Percentiles rank a stretch among this genome's conserved stretches.
phyloP scores from a whole-genome alignment of 257 asterid species.

The Solanum habrochaites region DNA sequence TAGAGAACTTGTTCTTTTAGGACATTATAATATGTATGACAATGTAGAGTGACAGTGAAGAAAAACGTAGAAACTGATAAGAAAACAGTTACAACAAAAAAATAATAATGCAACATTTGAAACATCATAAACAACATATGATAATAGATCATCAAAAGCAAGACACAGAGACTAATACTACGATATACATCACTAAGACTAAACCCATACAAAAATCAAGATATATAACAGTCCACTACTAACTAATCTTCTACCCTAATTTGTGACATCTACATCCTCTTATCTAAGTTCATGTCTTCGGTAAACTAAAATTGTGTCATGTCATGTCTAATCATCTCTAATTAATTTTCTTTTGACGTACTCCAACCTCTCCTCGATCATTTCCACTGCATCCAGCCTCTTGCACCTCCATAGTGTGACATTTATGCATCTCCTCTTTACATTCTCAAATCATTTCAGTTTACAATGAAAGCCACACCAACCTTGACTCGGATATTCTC shows the following conservation, averaged over 20 bases:
- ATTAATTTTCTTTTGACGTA: too few species aligned
- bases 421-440: too few species aligned
- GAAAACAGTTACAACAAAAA: too few species aligned
- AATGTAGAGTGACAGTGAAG: background rate
- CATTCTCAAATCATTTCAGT: background rate
- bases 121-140: background rate
- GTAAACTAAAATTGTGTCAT: background rate
- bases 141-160: background rate
- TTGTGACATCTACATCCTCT: background rate
- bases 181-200: background rate
- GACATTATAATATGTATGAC: background rate
- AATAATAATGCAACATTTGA: background rate
- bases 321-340: too few species aligned
- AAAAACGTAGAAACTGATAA: background rate
- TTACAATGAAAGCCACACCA: background rate
- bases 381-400: background rate
- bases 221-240: background rate
- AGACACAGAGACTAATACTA: background rate
- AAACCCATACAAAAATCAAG: background rate
- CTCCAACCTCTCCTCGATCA: background rate
- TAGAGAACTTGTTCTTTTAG: too few species aligned
- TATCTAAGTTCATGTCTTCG: background rate
- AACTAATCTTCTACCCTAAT: background rate
- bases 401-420: background rate
- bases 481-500: too few species aligned